Percentiles rank a stretch among this genome's conserved stretches.
Evolutionary conservation across 2,329 filamentous ascomycete genomes (phyloP).

Genomic region (Colletotrichum limetticola): DNA sequence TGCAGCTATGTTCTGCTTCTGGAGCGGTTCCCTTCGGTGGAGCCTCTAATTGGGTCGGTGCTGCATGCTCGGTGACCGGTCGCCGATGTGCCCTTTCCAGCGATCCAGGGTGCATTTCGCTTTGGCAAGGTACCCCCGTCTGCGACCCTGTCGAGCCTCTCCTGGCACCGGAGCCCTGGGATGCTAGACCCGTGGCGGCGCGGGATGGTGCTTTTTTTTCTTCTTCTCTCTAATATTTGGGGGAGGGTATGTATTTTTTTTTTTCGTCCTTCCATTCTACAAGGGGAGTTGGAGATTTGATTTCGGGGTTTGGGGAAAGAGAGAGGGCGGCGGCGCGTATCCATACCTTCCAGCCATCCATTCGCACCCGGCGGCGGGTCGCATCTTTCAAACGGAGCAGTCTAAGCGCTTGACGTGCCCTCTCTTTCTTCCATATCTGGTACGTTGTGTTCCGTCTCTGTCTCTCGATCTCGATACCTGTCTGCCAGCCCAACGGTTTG

Average conservation of each 20-base stretch:
- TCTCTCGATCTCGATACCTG: not conserved
- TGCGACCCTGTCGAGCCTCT: not conserved
- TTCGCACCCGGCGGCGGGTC: not conserved
- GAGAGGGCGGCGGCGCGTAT: not conserved
- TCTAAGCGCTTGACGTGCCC: not conserved
- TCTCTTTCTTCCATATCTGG: not conserved
- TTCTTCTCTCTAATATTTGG: not conserved
- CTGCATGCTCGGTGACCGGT: conserved; percentile 34
- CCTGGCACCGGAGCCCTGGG: conserved; percentile 24
- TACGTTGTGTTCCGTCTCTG: not conserved
- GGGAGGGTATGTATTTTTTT: not conserved
- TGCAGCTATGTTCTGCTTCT: conserved; percentile 4
- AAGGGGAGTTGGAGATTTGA: not conserved
- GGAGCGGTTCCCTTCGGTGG: conserved; percentile 23
- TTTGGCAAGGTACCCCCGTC: conserved; percentile 3
- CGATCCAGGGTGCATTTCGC: not conserved
- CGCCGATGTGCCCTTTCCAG: conserved; percentile 18
- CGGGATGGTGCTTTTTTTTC: conserved; percentile 5
- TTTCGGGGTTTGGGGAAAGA: not conserved
- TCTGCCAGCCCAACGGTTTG: conserved; percentile 1
- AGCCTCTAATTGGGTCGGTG: conserved; percentile 16
- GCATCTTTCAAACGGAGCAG: not conserved
- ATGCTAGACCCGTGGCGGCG: conserved; percentile 6
- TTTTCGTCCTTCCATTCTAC: no score
- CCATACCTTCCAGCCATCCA: not conserved